Evolutionary conservation across 345 rosid genomes (phyloP), one percentile per base, ranked within the genome.

Genomic region (Rhizophora mangle): DNA sequence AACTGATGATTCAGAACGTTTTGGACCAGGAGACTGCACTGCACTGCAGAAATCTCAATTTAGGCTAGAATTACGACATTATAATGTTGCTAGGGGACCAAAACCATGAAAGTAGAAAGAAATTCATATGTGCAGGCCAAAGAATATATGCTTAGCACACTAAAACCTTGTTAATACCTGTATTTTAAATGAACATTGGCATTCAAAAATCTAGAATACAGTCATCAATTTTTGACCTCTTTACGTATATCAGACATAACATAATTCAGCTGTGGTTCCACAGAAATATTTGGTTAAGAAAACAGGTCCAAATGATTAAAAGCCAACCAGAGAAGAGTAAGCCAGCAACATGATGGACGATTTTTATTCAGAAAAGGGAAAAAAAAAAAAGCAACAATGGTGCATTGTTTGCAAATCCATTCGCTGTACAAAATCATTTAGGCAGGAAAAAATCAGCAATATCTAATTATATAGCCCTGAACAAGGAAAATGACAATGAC

Each of bases 1-100:
- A 74, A 79, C 82, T 71, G 74, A 73, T 56, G 80, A 19, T 64
- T 95, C 99, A 24, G 85, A 63, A 67, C 98, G 96, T 75, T 90
- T 95, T 77, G 96, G 72, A 80, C 85, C 80, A 67, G 99, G 92
- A 76, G 99, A 95, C 73, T 68, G 88, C 67, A 65, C 82, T 71
- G 85, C 31, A 72, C 85, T 80, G 85, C 86, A 85, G 81, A 78
- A 82, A 82, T 79, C 75, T 82, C 85, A 84, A 82, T 68, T 75
- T 51, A 62, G 76, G 67, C 65, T 74, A 72, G 39, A 74, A 71
- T 69, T 64, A 58, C 43, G 64, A 63, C 22, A 59, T 62, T 30
- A 20, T 3, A 6, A 56, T n/a, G 24, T 43, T 43, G 49, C 32
- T 16, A 60, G 22, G 66, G 58, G 27, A 26, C 49, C 67, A 57